A percentile compares a stretch with the other conserved stretches of the same genome.
These are phyloP conservation scores for Paecilomyces variotii DNA, from an alignment of 2,329 filamentous ascomycete species.

Conservation along the genomic window DNA sequence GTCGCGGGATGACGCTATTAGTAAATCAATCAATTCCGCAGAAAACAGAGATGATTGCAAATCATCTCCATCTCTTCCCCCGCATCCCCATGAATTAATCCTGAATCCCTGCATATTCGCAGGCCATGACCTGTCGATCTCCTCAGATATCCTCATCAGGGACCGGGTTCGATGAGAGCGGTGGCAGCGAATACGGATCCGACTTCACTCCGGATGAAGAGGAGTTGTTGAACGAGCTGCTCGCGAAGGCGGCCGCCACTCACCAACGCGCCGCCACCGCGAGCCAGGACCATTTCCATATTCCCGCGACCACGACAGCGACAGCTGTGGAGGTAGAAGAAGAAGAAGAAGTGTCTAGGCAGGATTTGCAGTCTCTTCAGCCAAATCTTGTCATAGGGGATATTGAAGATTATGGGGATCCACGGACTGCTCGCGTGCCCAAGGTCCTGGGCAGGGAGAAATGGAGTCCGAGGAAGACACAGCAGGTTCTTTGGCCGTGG, in stretches of 20 bases:
- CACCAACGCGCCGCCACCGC: constrained; percentile 13
- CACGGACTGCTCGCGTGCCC: constrained; percentile 30
- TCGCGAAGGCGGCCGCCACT: constrained; percentile 35
- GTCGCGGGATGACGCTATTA: neutral
- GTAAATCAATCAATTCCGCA: neutral
- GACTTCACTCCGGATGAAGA: constrained; percentile 54
- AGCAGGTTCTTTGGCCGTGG: constrained; percentile 11
- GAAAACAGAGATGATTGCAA: neutral
- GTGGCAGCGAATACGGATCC: constrained; percentile 54
- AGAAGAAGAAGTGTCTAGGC: neutral
- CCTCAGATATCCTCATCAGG: constrained; percentile 4
- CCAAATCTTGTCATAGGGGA: constrained; percentile 22
- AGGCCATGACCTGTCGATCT: constrained; percentile 26
- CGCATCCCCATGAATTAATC: neutral
- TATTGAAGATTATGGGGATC: constrained; percentile 37
- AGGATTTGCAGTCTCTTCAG: constrained; percentile 11
- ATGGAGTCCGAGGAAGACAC: constrained; percentile 20
- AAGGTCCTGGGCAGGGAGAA: constrained; percentile 33
- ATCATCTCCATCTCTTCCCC: neutral
- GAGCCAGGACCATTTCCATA: neutral
- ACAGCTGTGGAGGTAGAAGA: constrained; percentile 7
- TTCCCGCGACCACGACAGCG: constrained; percentile 3
- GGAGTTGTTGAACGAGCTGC: constrained; percentile 43
- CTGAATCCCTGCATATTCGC: constrained; percentile 14
- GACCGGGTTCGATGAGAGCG: constrained; percentile 11